phyloP scores from a whole-genome alignment of 345 rosid genomes.

The Diplotaxis tenuifolia region DNA sequence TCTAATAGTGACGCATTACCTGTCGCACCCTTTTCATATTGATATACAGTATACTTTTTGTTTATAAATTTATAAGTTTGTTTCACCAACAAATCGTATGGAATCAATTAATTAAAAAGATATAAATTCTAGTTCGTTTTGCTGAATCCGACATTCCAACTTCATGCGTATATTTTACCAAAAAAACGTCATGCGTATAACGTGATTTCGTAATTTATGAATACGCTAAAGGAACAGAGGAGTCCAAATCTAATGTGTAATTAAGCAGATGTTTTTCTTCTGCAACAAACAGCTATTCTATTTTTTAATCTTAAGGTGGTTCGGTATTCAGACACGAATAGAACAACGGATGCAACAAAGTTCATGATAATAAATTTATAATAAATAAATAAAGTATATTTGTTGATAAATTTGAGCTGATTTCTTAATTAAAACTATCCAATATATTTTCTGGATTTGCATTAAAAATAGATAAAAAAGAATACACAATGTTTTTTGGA shows the following conservation, averaged over 20 bases:
- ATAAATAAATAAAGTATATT: no score
- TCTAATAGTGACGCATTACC: constrained; percentile 27
- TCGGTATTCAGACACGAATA: no score
- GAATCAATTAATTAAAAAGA: background rate
- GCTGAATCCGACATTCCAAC: constrained; percentile 30
- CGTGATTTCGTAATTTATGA: background rate
- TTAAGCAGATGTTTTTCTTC: background rate
- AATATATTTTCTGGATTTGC: no score
- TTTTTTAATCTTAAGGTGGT: no score
- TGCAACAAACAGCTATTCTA: no score
- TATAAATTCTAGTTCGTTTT: constrained; percentile 1
- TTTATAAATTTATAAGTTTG: background rate
- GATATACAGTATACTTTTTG: background rate
- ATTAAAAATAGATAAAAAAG: no score
- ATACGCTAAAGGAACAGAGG: background rate
- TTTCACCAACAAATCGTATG: constrained; percentile 23
- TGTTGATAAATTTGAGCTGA: no score
- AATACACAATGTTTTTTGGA: no score
- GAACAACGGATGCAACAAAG: no score
- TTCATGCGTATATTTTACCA: constrained; percentile 6
- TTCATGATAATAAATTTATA: no score
- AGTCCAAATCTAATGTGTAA: background rate
- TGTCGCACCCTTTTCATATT: constrained; percentile 21
- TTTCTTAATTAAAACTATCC: no score
- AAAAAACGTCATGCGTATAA: constrained; percentile 16